phyloP scores from a whole-genome alignment of 139 green algal genomes.

The Trebouxia sp. region DNA sequence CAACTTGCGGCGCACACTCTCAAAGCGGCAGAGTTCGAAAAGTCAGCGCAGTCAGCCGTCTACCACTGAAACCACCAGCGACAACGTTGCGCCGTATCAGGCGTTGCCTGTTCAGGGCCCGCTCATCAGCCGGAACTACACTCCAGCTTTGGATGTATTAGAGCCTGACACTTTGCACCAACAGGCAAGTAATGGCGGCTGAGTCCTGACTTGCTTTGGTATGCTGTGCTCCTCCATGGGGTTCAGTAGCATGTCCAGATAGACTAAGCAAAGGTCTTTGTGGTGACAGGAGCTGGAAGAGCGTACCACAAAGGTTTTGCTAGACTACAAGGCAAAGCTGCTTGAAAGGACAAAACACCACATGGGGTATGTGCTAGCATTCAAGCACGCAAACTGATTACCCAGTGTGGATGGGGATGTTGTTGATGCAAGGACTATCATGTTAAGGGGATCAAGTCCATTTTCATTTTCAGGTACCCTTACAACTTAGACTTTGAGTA shows the following conservation, averaged over 20 bases:
- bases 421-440: too few species aligned
- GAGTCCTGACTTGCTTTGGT: neutral
- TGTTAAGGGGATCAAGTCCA: too few species aligned
- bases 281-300: conserved; percentile 66
- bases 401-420: too few species aligned
- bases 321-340: conserved; percentile 83
- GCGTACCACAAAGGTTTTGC: conserved; percentile 65
- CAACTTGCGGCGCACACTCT: neutral
- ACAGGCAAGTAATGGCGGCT: conserved; percentile 39
- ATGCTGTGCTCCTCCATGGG: neutral
- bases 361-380: conserved; percentile 66
- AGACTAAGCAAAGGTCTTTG: neutral
- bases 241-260: neutral
- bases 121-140: conserved; percentile 71
- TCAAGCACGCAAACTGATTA: too few species aligned
- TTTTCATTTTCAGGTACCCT: conserved; percentile 94
- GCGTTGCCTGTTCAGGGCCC: conserved; percentile 70
- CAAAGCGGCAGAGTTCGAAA: neutral
- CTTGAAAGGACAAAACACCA: conserved; percentile 78
- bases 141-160: conserved; percentile 61
- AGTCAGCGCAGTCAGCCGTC: neutral
- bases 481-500: conserved; percentile 99
- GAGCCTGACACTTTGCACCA: conserved; percentile 44
- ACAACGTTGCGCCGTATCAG: conserved; percentile 74
- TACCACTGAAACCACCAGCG: neutral